Conservation (phyloP, 257 asterid species). For the Linaria vulgaris region DNA sequence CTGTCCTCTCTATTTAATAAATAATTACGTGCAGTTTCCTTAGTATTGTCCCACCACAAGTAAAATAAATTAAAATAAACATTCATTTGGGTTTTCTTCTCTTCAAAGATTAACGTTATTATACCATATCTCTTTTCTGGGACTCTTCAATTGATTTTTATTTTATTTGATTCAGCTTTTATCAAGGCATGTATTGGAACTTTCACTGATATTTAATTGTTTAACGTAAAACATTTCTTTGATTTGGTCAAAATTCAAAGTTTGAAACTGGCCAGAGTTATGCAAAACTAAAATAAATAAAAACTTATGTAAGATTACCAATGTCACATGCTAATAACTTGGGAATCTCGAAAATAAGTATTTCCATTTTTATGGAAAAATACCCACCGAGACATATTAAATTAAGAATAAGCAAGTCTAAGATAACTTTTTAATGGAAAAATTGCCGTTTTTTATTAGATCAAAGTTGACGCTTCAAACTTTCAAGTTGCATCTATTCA, state of each 20-base stretch:
- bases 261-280: background rate
- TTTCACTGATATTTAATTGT: conserved; percentile 28
- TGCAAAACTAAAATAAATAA: background rate
- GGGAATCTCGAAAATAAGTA: background rate
- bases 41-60: background rate
- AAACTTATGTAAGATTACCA: background rate
- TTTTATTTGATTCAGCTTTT: conserved; percentile 27
- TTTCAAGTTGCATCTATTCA: no score
- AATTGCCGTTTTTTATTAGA: no score
- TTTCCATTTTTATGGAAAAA: background rate
- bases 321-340: background rate
- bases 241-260: background rate
- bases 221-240: background rate
- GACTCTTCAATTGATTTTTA: conserved; percentile 23
- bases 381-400: no score
- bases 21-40: background rate
- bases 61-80: background rate
- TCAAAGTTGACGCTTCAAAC: no score
- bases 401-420: no score
- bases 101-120: conserved; percentile 17
- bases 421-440: no score
- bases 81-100: background rate
- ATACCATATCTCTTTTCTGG: conserved; percentile 22
- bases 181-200: conserved; percentile 43
- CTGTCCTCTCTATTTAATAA: background rate